A percentile compares a stretch with the other conserved stretches of the same genome.
These are phyloP conservation scores for Xylaria castorea DNA, from an alignment of 495 filamentous ascomycete species.

Conservation along the genomic window DNA sequence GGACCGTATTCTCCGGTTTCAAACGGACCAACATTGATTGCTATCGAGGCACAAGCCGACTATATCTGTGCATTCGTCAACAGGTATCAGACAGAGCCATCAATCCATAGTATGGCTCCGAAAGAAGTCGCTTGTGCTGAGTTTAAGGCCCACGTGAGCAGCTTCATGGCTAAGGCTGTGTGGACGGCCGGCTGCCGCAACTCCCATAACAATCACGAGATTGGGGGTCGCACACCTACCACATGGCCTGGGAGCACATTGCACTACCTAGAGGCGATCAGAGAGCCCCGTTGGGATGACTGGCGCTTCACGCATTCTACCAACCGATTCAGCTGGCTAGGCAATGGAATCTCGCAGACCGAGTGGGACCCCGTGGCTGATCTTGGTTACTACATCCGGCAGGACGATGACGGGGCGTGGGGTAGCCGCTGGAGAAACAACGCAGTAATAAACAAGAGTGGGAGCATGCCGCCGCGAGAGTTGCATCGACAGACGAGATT, in stretches of 20 bases:
- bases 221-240: constrained; percentile 51
- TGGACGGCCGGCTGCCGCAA: constrained; percentile 56
- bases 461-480: constrained; percentile 2
- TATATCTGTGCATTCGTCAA: constrained; percentile 54
- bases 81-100: constrained; percentile 54
- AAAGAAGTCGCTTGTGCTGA: constrained; percentile 49
- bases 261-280: constrained; percentile 60
- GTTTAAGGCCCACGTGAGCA: constrained; percentile 49
- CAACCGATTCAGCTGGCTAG: constrained; percentile 57
- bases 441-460: constrained; percentile 9
- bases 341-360: constrained; percentile 52
- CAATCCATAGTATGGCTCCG: constrained; percentile 51
- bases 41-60: constrained; percentile 53
- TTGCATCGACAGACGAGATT: constrained; percentile 15
- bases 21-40: constrained; percentile 50
- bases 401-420: constrained; percentile 28
- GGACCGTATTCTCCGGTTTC: constrained; percentile 55
- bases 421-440: neutral
- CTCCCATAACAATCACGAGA: constrained; percentile 54
- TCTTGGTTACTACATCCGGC: constrained; percentile 39
- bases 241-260: constrained; percentile 53
- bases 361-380: constrained; percentile 42
- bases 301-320: constrained; percentile 53
- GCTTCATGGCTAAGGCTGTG: constrained; percentile 51
- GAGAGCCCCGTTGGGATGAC: constrained; percentile 56